Evolutionary conservation across 2,329 filamentous ascomycete species (phyloP), one percentile per base, ranked within the genome.

Genomic region (Diplodia corticola): DNA sequence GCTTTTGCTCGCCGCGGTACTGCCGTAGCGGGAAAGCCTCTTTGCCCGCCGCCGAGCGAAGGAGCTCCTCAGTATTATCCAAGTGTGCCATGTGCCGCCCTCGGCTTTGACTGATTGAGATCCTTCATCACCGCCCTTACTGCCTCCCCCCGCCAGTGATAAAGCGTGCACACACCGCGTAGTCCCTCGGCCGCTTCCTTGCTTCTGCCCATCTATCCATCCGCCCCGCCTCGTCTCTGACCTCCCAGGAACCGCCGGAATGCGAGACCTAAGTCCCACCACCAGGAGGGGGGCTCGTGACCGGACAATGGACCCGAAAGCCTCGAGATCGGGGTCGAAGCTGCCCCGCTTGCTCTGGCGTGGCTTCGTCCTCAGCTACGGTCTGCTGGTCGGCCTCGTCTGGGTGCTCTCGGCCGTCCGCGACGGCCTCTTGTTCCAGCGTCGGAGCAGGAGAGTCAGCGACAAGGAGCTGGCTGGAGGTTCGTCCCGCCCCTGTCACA

Each of bases 381-480:
- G 76, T 20, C 65, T 77, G 15, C 53, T 74, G 22, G 73, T 70
- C 63, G 67, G 76, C 2, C 64, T 70, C 2, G 46, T 65, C 13
- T 71, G 73, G 44, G 70, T 72, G 50, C 64, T 67, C 1, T 67
- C 69, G 17, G 73, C 75, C 3, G 20, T 75, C 46, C 69, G 71
- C 20, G 73, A 77, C 54, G 72, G 72, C 10, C 69, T 71, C 6
- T 70, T 78, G 22, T 72, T 71, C 67, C 72, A 72, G 15, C 69
- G 67, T 33, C 70, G 73, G 28, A 73, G 65, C 17, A 68, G 70
- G 9, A 28, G 28, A 9, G 71, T 73, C 33, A 74, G 75, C 69
- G 74, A 74, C 53, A 65, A 69, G 37, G 71, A 74, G 46, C 68
- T 78, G 24, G 68, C 66, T 20, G 65, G 60, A 51, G 73, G 76